Conservation (phyloP, 768 basidiomycete species). For the Kwoniella dejecticola region DNA sequence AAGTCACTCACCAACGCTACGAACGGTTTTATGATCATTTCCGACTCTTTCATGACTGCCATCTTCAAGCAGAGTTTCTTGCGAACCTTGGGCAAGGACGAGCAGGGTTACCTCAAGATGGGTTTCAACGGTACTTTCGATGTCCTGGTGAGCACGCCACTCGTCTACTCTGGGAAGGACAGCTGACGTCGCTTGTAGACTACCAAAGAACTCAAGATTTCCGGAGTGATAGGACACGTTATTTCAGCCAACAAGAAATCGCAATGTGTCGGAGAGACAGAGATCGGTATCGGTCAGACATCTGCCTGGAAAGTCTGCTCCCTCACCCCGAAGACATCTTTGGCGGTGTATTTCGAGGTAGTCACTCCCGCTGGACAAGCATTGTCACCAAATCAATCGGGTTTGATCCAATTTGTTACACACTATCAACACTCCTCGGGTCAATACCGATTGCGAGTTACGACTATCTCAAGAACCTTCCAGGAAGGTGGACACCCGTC, state of each 20-base stretch:
- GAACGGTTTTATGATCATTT: constrained; percentile 92
- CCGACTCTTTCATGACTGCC: constrained; percentile 94
- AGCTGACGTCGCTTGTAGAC: constrained; percentile 62
- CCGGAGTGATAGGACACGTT: constrained; percentile 94
- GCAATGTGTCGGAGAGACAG: constrained; percentile 94
- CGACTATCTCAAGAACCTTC: constrained; percentile 95
- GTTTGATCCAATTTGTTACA: constrained; percentile 96
- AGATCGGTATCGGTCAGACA: constrained; percentile 97
- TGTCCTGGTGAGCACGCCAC: constrained; percentile 68
- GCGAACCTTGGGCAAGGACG: constrained; percentile 87
- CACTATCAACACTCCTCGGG: constrained; percentile 97
- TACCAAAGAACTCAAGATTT: constrained; percentile 97
- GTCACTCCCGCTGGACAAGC: constrained; percentile 96
- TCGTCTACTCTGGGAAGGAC: not conserved
- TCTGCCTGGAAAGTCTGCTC: constrained; percentile 97
- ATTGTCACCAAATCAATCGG: constrained; percentile 76
- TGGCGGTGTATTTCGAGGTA: constrained; percentile 96
- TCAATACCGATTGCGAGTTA: constrained; percentile 93
- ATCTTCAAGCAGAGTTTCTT: constrained; percentile 99
- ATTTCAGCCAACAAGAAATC: constrained; percentile 98
- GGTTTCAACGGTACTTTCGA: constrained; percentile 99
- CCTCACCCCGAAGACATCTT: constrained; percentile 80
- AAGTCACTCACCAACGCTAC: constrained; percentile 92
- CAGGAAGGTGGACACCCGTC: constrained; percentile 94
- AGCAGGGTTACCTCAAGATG: constrained; percentile 88